Evolutionary conservation across 2,329 filamentous ascomycete genomes (phyloP), one percentile per base, ranked within the genome.

Genomic region (Diaporthe ilicicola): DNA sequence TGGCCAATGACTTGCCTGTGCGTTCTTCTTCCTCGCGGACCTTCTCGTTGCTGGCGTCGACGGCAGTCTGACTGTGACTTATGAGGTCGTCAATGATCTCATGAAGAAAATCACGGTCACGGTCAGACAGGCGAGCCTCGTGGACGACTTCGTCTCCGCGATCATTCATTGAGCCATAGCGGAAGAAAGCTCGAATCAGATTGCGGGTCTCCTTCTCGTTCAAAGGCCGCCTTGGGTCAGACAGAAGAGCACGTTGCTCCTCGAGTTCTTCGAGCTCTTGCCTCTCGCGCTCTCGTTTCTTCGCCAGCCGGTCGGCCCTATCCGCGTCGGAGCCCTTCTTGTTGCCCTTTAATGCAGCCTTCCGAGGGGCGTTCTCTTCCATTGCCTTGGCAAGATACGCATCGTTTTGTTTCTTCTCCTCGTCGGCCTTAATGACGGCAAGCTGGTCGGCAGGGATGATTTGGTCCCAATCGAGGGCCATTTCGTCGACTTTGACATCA

Each of bases 401-500:
- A 17, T 95, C 94, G 69, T 97, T 90, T 69, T 93, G 90, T 77
- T 93, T 92, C 80, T 92, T 91, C 75, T 97, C 93, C 77, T 98
- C 95, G 64, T 97, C 94, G 0, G 91, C 91, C 80, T 97, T 97
- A 82, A 98, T 93, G 72, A 91, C 91, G 19, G 95, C 95, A 22
- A 99, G 88, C 77, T 97, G 91, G 9, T 97, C 94, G 72, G 95
- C 94, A 0, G 96, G 97, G 76, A 99, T 98, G 76, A 99, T 99
- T 75, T 98, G 93, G 77, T 99, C 96, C 96, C 96, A 99, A 75
- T 97, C 94, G 32, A 98, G 90, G 74, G 85, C 84, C 61, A 90
- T 84, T 64, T 90, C 88, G 71, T 98, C 93, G 29, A 98, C 93
- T 82, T 98, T 98, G 81, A 98, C 95, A 81, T 99, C 96, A 1